Percentiles rank a stretch among this genome's conserved stretches.
phyloP scores from a whole-genome alignment of 2,329 filamentous ascomycete species.

The Colletotrichum sidae region DNA sequence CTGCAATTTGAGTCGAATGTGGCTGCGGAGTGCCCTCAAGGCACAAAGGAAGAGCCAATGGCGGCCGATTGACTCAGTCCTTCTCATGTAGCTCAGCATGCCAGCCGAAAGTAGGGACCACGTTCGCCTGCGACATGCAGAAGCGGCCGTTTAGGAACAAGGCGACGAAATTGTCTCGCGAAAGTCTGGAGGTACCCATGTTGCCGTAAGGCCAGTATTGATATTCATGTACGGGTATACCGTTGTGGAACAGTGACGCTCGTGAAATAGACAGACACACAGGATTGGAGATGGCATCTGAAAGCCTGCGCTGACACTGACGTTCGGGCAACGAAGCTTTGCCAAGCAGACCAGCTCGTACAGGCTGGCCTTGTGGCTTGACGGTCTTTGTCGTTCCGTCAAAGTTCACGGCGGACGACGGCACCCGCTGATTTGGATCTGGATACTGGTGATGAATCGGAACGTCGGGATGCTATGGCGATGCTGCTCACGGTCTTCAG shows the following conservation, averaged over 20 bases:
- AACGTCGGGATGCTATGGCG: not conserved
- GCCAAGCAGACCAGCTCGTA: conserved; percentile 12
- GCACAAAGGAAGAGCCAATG: conserved; percentile 5
- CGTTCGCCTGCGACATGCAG: conserved; percentile 23
- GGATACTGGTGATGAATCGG: not conserved
- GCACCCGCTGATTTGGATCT: not conserved
- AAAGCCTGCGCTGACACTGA: not conserved
- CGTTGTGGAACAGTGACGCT: no score
- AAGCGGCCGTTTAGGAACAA: conserved; percentile 7
- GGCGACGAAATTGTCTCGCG: not conserved
- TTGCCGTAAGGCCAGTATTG: no score
- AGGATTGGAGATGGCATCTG: not conserved
- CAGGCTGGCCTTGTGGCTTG: conserved; percentile 1
- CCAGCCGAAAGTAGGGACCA: conserved; percentile 9
- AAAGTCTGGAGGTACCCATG: not conserved
- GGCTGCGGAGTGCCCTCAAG: conserved; percentile 2
- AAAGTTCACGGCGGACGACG: not conserved
- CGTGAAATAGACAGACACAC: not conserved
- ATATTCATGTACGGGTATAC: no score
- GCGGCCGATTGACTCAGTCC: not conserved
- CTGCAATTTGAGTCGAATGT: conserved; percentile 9
- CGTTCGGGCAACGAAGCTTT: conserved; percentile 12
- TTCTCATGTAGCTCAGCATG: conserved; percentile 5
- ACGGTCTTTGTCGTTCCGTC: not conserved
- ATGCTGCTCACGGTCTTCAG: not conserved